Percentiles rank a stretch among this genome's conserved stretches.
Conservation (phyloP, 2,329 filamentous ascomycete genomes). For the Decorospora gaudefroyi region DNA sequence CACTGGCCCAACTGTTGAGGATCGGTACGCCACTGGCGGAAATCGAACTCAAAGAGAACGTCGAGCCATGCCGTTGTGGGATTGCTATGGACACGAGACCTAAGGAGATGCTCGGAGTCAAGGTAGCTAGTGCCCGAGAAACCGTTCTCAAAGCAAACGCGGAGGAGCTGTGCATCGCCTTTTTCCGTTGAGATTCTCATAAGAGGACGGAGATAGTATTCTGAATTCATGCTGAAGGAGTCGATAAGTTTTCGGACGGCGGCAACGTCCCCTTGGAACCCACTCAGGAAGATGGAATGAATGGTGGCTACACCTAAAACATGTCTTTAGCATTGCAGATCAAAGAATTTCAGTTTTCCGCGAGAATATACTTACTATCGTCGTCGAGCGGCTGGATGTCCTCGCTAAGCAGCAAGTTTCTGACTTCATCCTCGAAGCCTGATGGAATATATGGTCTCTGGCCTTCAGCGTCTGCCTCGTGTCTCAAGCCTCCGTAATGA, state of each 20-base stretch:
- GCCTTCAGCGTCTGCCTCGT: slow-evolving; percentile 9
- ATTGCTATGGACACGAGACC: not conserved
- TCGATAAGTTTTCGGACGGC: slow-evolving; percentile 9
- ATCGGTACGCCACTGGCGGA: slow-evolving; percentile 10
- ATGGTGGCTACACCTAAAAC: slow-evolving; percentile 7
- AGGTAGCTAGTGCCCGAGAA: not conserved
- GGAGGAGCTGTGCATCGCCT: slow-evolving; percentile 8
- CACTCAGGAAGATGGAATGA: slow-evolving; percentile 8
- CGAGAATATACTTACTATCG: slow-evolving; percentile 4
- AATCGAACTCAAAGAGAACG: slow-evolving; percentile 11
- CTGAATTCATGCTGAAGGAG: slow-evolving; percentile 4
- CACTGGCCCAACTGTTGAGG: slow-evolving; percentile 3
- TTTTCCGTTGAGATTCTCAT: slow-evolving; percentile 3
- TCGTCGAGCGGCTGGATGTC: slow-evolving; percentile 6
- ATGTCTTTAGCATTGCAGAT: not conserved
- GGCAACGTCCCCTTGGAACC: slow-evolving; percentile 7
- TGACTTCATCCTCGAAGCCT: slow-evolving; percentile 11
- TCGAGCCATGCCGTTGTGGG: slow-evolving; percentile 12
- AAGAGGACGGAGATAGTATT: slow-evolving; percentile 9
- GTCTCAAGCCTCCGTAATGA: slow-evolving; percentile 6
- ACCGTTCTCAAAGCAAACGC: slow-evolving; percentile 9
- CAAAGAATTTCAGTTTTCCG: not conserved
- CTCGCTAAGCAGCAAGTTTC: slow-evolving; percentile 5
- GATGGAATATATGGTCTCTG: slow-evolving; percentile 1
- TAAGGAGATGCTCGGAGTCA: slow-evolving; percentile 2